Percentiles rank a stretch among this genome's conserved stretches.
Conservation (phyloP, 108 stramenopile genomes). For the Aurantiochytrium sp. region DNA sequence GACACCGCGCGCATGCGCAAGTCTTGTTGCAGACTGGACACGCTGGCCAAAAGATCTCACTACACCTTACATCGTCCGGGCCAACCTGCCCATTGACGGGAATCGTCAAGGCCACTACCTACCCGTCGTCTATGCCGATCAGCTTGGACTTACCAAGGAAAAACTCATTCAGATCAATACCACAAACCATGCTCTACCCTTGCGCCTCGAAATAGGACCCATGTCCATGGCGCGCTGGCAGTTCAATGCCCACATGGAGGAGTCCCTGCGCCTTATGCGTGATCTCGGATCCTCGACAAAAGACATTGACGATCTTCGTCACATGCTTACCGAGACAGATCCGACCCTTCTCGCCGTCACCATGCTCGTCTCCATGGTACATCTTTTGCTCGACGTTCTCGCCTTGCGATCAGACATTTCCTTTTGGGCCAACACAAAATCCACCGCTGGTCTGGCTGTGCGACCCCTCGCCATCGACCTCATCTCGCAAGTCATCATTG, state of each 20-base stretch:
- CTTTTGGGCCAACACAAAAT: conserved; percentile 70
- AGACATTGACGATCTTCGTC: conserved; percentile 47
- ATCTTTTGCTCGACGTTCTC: conserved; percentile 67
- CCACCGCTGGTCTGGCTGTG: conserved; percentile 62
- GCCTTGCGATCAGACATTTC: conserved; percentile 75
- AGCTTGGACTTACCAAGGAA: conserved; percentile 63
- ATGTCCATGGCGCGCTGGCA: conserved; percentile 61
- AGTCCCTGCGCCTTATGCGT: conserved; percentile 46
- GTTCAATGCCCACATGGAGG: conserved; percentile 54
- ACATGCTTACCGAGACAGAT: conserved; percentile 45
- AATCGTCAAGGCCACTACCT: conserved; percentile 26
- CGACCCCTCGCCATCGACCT: conserved; percentile 61
- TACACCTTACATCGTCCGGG: not conserved
- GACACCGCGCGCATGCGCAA: not conserved
- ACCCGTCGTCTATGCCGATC: conserved; percentile 57
- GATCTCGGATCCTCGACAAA: conserved; percentile 36
- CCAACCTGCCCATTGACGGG: not conserved
- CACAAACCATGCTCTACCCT: conserved; percentile 37
- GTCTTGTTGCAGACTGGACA: not conserved
- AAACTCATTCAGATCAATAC: conserved; percentile 55
- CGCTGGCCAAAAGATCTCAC: not conserved
- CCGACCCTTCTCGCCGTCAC: conserved; percentile 57
- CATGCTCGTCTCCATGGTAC: conserved; percentile 55
- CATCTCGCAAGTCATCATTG: conserved; percentile 63
- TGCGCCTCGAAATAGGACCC: conserved; percentile 44